Evolutionary conservation across 1,139 yeast species (phyloP).

Genomic region (Pichia sp.): DNA sequence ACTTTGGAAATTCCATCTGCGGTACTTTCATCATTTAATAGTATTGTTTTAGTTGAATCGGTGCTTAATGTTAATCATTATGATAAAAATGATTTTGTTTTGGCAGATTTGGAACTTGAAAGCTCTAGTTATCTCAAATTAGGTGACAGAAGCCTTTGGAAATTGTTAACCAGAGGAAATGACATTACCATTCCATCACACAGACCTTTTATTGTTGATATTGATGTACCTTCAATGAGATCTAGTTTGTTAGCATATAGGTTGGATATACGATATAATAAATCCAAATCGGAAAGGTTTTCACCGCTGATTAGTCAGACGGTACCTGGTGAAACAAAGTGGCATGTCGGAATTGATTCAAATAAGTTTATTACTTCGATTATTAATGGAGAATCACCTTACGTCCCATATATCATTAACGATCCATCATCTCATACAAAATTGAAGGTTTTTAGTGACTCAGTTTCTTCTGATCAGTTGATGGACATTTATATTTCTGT

Average conservation of each 20-base stretch:
- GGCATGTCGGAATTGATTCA: conserved; percentile 48
- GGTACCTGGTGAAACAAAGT: conserved; percentile 66
- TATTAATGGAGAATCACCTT: conserved; percentile 77
- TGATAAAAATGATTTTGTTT: conserved; percentile 30
- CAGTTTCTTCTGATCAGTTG: conserved; percentile 22
- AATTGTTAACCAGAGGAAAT: conserved; percentile 31
- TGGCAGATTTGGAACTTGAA: conserved; percentile 29
- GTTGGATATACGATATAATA: conserved; percentile 27
- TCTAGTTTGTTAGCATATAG: conserved; percentile 54
- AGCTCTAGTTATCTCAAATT: conserved; percentile 23
- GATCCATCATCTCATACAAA: conserved; percentile 25
- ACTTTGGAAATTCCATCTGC: conserved; percentile 34
- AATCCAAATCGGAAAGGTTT: conserved; percentile 28
- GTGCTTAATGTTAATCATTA: conserved; percentile 21
- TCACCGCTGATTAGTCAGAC: conserved; percentile 65
- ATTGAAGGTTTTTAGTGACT: conserved; percentile 39
- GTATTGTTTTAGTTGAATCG: conserved; percentile 37
- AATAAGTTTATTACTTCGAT: conserved; percentile 31
- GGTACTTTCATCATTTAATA: conserved; percentile 34
- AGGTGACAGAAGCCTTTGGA: conserved; percentile 28
- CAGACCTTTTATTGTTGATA: conserved; percentile 38
- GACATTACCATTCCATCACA: conserved; percentile 35
- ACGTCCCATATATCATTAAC: conserved; percentile 43
- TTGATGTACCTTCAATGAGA: conserved; percentile 49
- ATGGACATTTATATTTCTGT: conserved; percentile 31